Percentiles rank a stretch among this genome's conserved stretches.
Evolutionary conservation across 352 stramenopile genomes (phyloP).

Genomic region (Globisporangium rhizosaccharum): DNA sequence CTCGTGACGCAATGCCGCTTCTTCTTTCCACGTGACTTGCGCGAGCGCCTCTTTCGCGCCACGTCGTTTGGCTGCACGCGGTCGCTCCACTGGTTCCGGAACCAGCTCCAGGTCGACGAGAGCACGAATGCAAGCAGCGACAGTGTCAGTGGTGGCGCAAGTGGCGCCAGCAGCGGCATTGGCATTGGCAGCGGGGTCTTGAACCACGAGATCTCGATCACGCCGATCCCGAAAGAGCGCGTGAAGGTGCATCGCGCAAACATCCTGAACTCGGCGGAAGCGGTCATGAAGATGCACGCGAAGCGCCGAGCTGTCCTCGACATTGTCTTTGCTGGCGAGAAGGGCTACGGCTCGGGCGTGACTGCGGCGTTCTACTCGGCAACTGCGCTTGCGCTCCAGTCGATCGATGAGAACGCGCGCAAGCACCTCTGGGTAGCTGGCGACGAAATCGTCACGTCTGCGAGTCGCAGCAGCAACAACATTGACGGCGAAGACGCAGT

Average conservation of each 20-base stretch:
- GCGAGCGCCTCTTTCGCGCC: slow-evolving; percentile 66
- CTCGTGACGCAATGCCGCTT: slow-evolving; percentile 78
- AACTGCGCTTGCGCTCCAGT: slow-evolving; percentile 60
- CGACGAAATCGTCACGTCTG: slow-evolving; percentile 14
- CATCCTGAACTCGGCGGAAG: slow-evolving; percentile 68
- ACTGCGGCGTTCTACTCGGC: slow-evolving; percentile 84
- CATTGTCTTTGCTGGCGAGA: slow-evolving; percentile 82
- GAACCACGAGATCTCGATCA: slow-evolving; percentile 81
- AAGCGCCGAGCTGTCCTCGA: slow-evolving; percentile 82
- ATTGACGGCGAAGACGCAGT: slow-evolving; percentile 26
- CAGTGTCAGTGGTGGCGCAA: slow-evolving; percentile 10
- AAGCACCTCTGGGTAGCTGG: slow-evolving; percentile 50
- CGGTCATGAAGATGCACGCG: slow-evolving; percentile 81
- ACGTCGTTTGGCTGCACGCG: slow-evolving; percentile 78
- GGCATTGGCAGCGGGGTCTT: slow-evolving; percentile 35
- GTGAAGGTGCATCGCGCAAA: slow-evolving; percentile 77
- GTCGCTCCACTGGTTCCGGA: slow-evolving; percentile 79
- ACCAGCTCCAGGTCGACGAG: slow-evolving; percentile 57
- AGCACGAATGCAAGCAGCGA: slow-evolving; percentile 8
- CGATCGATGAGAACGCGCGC: slow-evolving; percentile 37
- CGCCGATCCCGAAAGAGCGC: slow-evolving; percentile 80
- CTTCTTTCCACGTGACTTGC: slow-evolving; percentile 69
- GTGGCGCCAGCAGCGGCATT: slow-evolving; percentile 9
- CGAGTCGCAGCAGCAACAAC: slow-evolving; percentile 11
- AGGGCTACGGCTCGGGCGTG: slow-evolving; percentile 80